Evolutionary conservation across 2,329 filamentous ascomycete genomes (phyloP), one percentile per base, ranked within the genome.

Genomic region (Paramyrothecium roridum): DNA sequence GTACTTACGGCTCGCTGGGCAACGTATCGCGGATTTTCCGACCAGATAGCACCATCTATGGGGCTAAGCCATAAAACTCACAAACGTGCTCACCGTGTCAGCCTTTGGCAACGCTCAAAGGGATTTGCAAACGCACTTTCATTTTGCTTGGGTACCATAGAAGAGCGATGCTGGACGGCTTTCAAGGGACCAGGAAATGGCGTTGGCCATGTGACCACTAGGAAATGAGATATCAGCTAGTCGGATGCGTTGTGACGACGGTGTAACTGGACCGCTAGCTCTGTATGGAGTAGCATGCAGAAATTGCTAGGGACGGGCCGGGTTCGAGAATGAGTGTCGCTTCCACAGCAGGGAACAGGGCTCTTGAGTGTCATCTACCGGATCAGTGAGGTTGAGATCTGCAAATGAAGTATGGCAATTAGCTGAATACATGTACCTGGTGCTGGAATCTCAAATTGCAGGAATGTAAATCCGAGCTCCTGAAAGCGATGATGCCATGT

Each of bases 221-320:
- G 26, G 37, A 43, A 43, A 19, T 43, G 37, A 43, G 13, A 43
- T 16, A 13, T 43, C n/a, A 43, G 37, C 13, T 43, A 17, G 13
- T 19, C 37, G n/a, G 12, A 43, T 17, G 37, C 37, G 37, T 13
- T 43, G 26, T 43, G 12, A 19, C n/a, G n/a, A 19, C 16, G 7
- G 7, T 43, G 37, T 43, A 3, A 13, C 37, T 19, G 26, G 26
- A 30, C 26, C 26, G 26, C 26, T 30, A 30, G n/a, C 37, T 43
- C 4, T 43, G n/a, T 23, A n/a, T n/a, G n/a, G n/a, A n/a, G n/a
- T n/a, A 19, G 12, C 48, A 50, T 50, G 17, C 30, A 21, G 13
- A 53, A 52, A 61, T 53, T 63, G 53, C 64, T 65, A 65, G 64
- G 64, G 64, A 65, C 64, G 64, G 64, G 52, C 64, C 64, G 64